Conservation (phyloP, 2,329 filamentous ascomycete species). For the Cytospora leucostoma region DNA sequence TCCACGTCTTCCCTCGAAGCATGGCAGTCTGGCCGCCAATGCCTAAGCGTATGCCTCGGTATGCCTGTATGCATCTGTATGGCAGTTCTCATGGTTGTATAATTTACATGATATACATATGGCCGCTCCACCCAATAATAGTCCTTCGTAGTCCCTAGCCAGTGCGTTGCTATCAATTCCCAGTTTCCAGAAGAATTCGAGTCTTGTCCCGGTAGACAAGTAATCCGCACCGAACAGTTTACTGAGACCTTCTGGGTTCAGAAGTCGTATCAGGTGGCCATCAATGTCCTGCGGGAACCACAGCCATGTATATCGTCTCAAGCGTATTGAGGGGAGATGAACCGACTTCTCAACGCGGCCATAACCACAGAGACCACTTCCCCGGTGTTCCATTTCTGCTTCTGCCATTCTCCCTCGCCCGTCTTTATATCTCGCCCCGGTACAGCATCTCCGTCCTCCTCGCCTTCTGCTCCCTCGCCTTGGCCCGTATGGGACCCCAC, state of each 20-base stretch:
- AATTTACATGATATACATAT: background rate
- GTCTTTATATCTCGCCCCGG: conserved; percentile 50
- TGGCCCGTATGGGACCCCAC: conserved; percentile 58
- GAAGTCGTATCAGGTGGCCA: background rate
- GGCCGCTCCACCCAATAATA: background rate
- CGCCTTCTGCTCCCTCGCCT: conserved; percentile 57
- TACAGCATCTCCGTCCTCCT: conserved; percentile 56
- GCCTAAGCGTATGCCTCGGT: background rate
- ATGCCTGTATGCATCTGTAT: conserved; percentile 3
- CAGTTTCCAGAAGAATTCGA: background rate
- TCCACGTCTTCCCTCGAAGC: background rate
- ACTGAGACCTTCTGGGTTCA: background rate
- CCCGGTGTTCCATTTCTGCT: background rate
- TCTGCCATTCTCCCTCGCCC: background rate
- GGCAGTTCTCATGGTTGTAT: conserved; percentile 7
- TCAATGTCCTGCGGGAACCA: background rate
- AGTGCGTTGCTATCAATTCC: background rate
- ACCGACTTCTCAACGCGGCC: background rate
- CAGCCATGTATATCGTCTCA: background rate
- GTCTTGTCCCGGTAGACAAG: background rate
- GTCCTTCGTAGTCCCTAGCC: background rate
- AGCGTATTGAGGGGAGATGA: background rate
- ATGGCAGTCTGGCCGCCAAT: conserved; percentile 4
- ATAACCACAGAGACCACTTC: background rate
- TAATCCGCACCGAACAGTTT: background rate